Percentiles rank a stretch among this genome's conserved stretches.
Conservation (phyloP, 23 red algal species). For the Gracilaria caudata region DNA sequence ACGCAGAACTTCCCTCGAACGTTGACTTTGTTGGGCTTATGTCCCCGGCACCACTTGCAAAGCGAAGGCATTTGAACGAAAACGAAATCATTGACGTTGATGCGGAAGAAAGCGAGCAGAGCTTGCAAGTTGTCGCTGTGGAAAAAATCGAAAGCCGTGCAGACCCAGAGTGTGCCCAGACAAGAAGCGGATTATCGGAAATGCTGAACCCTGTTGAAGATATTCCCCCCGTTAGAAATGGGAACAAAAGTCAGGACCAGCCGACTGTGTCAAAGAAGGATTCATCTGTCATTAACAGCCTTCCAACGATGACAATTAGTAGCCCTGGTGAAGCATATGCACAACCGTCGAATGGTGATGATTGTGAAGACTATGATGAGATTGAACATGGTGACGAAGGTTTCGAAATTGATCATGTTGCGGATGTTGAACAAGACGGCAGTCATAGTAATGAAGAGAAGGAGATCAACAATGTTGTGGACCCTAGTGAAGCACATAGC, state of each 20-base stretch:
- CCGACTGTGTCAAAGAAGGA: neutral
- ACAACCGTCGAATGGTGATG: neutral
- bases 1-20: neutral
- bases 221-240: neutral
- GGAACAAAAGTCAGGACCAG: neutral
- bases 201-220: neutral
- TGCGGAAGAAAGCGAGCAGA: neutral
- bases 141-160: neutral
- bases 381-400: slow-evolving; percentile 14
- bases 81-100: neutral
- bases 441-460: neutral
- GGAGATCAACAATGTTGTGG: neutral
- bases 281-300: neutral
- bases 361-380: slow-evolving; percentile 21
- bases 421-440: neutral
- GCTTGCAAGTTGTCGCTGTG: neutral
- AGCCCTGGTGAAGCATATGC: neutral
- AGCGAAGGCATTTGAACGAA: neutral
- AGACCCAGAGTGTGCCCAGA: neutral
- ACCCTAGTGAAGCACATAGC: neutral
- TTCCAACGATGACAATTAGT: neutral
- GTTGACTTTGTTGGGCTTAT: neutral
- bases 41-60: slow-evolving; percentile 32
- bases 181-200: neutral
- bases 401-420: neutral